Evolutionary conservation across 192 early-diverging fungal genomes (phyloP).

Genomic region (Diversispora epigaea): DNA sequence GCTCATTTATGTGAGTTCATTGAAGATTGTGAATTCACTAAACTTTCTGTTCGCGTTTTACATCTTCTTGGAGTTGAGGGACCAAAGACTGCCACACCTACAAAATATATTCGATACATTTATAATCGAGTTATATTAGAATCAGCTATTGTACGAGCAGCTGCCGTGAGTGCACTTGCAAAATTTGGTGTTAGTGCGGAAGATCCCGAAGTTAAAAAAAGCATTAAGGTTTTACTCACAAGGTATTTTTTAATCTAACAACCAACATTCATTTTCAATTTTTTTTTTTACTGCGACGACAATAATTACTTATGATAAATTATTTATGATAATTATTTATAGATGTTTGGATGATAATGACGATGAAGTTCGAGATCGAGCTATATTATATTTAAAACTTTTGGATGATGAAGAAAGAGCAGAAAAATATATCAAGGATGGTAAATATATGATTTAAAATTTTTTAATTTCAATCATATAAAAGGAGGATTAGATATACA

Average conservation of each 20-base stretch:
- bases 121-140: constrained; percentile 99
- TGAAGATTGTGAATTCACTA: constrained; percentile 99
- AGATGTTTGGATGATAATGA: constrained; percentile 97
- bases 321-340: not conserved
- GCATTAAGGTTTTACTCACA: constrained; percentile 81
- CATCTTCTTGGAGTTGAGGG: constrained; percentile 94
- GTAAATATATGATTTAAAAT: constrained; percentile 45
- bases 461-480: not conserved
- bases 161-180: constrained; percentile 92
- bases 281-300: not conserved
- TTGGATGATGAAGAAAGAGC: constrained; percentile 64
- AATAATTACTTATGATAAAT: not conserved
- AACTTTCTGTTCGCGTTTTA: constrained; percentile 95
- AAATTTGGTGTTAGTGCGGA: constrained; percentile 85
- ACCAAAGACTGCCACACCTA: constrained; percentile 85
- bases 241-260: constrained; percentile 36
- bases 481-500: not conserved
- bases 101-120: constrained; percentile 98
- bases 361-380: constrained; percentile 97
- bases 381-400: constrained; percentile 83
- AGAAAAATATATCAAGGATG: constrained; percentile 77
- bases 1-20: constrained; percentile 98
- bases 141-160: constrained; percentile 92
- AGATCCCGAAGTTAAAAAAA: constrained; percentile 69
- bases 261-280: not conserved